Evolutionary conservation across 345 rosid genomes (phyloP).

Genomic region (Gossypium ekmanianum): DNA sequence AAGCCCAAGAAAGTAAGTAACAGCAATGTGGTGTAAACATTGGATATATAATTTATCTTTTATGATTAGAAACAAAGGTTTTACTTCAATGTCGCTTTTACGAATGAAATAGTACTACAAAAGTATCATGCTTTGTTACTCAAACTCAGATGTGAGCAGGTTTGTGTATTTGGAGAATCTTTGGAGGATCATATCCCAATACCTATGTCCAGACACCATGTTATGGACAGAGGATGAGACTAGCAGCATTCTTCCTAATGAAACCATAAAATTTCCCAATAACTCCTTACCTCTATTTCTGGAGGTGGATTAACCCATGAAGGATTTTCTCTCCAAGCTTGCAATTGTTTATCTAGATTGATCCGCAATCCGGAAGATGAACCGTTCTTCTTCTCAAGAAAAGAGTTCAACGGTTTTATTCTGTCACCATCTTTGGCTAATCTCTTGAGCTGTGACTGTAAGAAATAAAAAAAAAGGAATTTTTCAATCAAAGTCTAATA

Average conservation of each 20-base stretch:
- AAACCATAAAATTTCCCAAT: not conserved
- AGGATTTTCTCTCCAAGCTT: slow-evolving; percentile 74
- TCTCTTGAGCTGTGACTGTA: slow-evolving; percentile 54
- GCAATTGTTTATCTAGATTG: slow-evolving; percentile 62
- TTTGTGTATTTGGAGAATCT: not conserved
- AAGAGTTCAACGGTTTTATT: slow-evolving; percentile 24
- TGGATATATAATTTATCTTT: not conserved
- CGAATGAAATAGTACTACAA: not conserved
- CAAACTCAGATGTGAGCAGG: not conserved
- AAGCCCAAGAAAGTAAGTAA: not conserved
- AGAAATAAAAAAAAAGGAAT: slow-evolving; percentile 7
- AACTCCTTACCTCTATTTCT: slow-evolving; percentile 48
- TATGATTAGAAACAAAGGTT: not conserved
- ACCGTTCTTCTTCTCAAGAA: slow-evolving; percentile 37
- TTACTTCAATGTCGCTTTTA: not conserved
- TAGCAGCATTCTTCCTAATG: not conserved
- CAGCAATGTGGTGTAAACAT: not conserved
- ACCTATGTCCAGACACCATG: not conserved
- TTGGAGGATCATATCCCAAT: not conserved
- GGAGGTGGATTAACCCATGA: slow-evolving; percentile 61
- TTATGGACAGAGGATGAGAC: not conserved
- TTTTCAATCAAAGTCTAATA: not conserved
- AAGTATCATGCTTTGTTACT: slow-evolving; percentile 3
- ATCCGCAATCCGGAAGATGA: slow-evolving; percentile 33
- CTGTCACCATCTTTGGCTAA: slow-evolving; percentile 35